Base-by-base conservation (phyloP, 2,329 filamentous ascomycete species). In the Xylariomycetidae sp. region DNA sequence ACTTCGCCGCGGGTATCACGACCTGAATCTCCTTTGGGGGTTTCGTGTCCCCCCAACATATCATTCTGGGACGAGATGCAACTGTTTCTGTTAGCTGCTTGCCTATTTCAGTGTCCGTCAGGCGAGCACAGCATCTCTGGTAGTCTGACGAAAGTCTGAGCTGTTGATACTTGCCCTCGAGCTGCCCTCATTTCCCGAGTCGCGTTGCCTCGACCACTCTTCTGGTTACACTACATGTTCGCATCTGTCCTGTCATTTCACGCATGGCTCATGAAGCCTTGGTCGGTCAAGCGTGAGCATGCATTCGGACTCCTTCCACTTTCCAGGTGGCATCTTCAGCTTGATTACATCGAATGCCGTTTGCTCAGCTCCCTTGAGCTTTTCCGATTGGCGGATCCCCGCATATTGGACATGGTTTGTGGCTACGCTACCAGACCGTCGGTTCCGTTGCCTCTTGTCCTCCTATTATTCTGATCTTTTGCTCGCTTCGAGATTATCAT, bases 81-180 rank as follows among this genome's bases (percentile, higher is more conserved):
- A 27, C 44, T 38, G 35, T 22, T 45, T 49, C 42, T 30, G 42
- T 38, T 34, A 25, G 16, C 22, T 25, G 27, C 28, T 45, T 47
- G 34, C 46, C 44, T 37, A 16, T 46, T 49, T 36, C 36, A 23
- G 39, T 38, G 34, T 13, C 33, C 34, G 34, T 42, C 35, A 45
- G 37, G 37, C 33, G 42, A 41, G 29, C 38, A 45, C 40, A 19
- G 16, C 38, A 37, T 14, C 7, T 38, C 25, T 38, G 29, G 44
- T 47, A 39, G 27, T 25, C 40, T 38, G 12, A 15, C 11, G 17
- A 9, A 12, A 32, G 16, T 8, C 22, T 12, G n/a, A 16, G 34
- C 9, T 31, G 38, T 30, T 33, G 33, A 38, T 36, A 38, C 33
- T 27, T 42, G 34, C 33, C 38, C n/a, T 42, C 33, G 42, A 36